A percentile compares a stretch with the other conserved stretches of the same genome.
These are phyloP conservation scores for Acanthamoeba divionensis DNA, from an alignment of 208 protist species.

Conservation along the genomic window DNA sequence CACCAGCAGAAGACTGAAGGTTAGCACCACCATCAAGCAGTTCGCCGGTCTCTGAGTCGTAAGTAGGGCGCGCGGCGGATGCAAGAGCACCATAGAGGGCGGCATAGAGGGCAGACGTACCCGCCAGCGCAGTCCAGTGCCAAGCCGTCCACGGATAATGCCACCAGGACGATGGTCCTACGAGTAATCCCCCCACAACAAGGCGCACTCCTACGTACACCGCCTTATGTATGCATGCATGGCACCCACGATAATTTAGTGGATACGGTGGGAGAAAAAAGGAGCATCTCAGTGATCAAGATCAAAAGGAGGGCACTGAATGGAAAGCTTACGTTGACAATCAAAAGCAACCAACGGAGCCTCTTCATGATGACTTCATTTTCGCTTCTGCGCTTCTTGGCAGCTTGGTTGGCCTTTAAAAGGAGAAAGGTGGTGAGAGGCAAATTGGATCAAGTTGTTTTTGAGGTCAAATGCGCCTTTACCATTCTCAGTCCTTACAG, in stretches of 20 bases:
- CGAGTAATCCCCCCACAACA: no score
- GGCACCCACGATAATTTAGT: no score
- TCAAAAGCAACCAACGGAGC: background rate
- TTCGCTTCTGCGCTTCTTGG: slow-evolving; percentile 25
- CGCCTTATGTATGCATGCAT: background rate
- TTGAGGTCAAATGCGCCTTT: no score
- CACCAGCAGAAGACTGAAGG: background rate
- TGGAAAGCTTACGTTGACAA: background rate
- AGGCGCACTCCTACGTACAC: background rate
- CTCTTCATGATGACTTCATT: slow-evolving; percentile 35
- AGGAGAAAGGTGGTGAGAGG: no score
- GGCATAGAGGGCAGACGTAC: background rate
- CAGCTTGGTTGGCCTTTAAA: slow-evolving; percentile 42
- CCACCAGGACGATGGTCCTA: no score
- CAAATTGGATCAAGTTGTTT: no score
- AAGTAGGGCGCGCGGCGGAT: slow-evolving; percentile 21
- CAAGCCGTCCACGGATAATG: background rate
- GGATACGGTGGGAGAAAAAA: background rate
- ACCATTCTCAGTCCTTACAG: no score
- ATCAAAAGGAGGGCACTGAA: background rate
- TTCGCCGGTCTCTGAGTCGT: slow-evolving; percentile 8
- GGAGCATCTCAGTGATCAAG: background rate
- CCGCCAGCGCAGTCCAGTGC: slow-evolving; percentile 17
- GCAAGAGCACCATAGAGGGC: background rate
- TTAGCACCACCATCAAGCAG: slow-evolving; percentile 46